Evolutionary conservation across 148 eudicot species (phyloP).

Genomic region (Dysphania ambrosioides): DNA sequence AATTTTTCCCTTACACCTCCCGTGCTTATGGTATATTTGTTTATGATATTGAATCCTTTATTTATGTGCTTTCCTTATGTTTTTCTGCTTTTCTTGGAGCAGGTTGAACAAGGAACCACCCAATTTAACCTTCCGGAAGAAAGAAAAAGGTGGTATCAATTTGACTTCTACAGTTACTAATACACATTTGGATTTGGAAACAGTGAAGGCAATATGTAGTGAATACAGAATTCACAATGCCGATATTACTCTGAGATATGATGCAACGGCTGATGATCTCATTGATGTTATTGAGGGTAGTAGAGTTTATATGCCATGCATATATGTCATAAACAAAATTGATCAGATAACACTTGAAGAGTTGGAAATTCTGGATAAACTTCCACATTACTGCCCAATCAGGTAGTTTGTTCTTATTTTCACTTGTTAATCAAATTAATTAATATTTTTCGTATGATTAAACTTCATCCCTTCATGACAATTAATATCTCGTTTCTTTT

Average conservation of each 20-base stretch:
- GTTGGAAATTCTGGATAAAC: conserved; percentile 87
- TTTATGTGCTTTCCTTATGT: neutral
- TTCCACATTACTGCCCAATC: conserved; percentile 97
- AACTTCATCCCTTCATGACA: neutral
- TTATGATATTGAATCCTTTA: neutral
- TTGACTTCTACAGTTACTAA: conserved; percentile 88
- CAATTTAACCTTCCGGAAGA: conserved; percentile 82
- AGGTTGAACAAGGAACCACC: conserved; percentile 99
- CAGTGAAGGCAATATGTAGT: conserved; percentile 94
- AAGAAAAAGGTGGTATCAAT: conserved; percentile 97
- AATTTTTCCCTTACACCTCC: no score
- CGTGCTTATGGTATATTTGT: no score
- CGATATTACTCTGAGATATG: conserved; percentile 76
- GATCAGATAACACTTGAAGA: conserved; percentile 97
- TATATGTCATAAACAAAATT: conserved; percentile 88
- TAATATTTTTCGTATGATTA: neutral
- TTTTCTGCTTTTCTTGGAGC: conserved; percentile 20
- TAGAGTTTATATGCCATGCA: conserved; percentile 90
- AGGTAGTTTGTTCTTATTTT: conserved; percentile 43
- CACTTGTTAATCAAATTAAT: neutral
- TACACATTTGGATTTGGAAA: conserved; percentile 89
- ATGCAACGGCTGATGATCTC: conserved; percentile 98
- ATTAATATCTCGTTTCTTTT: neutral
- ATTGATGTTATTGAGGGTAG: conserved; percentile 98
- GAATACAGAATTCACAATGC: conserved; percentile 98